A percentile compares a stretch with the other conserved stretches of the same genome.
Conservation (phyloP, 2,329 filamentous ascomycete genomes). For the Akanthomyces dipterigenus region DNA sequence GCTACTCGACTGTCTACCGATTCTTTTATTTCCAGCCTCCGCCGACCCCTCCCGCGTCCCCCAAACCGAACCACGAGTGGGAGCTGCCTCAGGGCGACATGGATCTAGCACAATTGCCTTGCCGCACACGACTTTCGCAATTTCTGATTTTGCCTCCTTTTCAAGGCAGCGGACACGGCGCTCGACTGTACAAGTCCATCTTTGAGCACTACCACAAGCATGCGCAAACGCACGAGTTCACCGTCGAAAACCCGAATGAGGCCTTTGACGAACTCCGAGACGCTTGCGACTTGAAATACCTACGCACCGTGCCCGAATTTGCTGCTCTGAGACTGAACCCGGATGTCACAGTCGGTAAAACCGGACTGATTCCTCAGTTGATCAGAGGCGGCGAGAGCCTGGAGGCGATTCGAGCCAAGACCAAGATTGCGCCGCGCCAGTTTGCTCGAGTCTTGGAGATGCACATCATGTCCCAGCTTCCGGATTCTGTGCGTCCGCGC, state of each 20-base stretch:
- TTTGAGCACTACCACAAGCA: constrained; percentile 63
- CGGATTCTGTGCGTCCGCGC: constrained; percentile 48
- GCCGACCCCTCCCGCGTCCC: constrained; percentile 36
- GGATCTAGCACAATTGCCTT: constrained; percentile 56
- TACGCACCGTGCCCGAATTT: constrained; percentile 56
- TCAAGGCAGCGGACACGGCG: constrained; percentile 73
- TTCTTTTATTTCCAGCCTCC: constrained; percentile 61
- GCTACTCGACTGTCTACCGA: constrained; percentile 85
- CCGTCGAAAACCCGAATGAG: constrained; percentile 90
- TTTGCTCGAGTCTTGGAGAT: constrained; percentile 71
- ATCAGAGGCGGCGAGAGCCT: constrained; percentile 54
- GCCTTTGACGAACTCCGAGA: constrained; percentile 76
- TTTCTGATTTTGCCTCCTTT: constrained; percentile 87
- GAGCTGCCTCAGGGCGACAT: constrained; percentile 39
- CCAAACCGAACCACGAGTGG: constrained; percentile 27
- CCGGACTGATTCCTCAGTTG: constrained; percentile 38
- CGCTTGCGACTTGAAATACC: constrained; percentile 60
- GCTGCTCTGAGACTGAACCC: constrained; percentile 48
- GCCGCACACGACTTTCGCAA: constrained; percentile 81
- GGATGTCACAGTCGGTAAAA: constrained; percentile 40
- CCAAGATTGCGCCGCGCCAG: constrained; percentile 72
- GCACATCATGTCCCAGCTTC: constrained; percentile 58
- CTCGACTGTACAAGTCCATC: constrained; percentile 73
- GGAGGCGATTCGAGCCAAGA: constrained; percentile 49
- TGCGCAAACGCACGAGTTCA: constrained; percentile 70